These are phyloP conservation scores for Cairneyella variabilis DNA, from an alignment of 495 filamentous ascomycete genomes.

Conservation along the genomic window DNA sequence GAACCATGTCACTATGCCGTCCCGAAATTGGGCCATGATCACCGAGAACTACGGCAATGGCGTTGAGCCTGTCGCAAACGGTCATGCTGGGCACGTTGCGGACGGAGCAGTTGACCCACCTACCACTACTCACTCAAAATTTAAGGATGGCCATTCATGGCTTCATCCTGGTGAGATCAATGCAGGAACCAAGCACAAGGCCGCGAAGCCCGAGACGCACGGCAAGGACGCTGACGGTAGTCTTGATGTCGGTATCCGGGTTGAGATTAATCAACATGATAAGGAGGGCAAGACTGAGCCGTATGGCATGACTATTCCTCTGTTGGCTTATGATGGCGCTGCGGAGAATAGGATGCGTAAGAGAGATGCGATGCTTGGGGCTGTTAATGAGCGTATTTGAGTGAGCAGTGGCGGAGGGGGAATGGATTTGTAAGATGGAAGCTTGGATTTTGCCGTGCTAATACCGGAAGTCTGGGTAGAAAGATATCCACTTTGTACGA, in stretches of 20 bases:
- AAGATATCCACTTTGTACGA: no score
- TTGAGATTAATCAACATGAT: slow-evolving; percentile 69
- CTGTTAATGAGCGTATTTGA: slow-evolving; percentile 7
- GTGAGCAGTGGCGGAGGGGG: background rate
- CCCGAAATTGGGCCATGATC: slow-evolving; percentile 81
- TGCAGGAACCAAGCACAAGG: slow-evolving; percentile 62
- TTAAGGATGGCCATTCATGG: slow-evolving; percentile 60
- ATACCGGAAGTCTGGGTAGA: no score
- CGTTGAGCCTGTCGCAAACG: slow-evolving; percentile 1
- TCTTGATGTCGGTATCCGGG: slow-evolving; percentile 62
- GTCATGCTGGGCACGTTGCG: background rate
- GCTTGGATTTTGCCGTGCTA: no score
- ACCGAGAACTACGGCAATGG: slow-evolving; percentile 50
- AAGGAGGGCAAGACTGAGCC: slow-evolving; percentile 56
- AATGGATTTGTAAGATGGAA: background rate
- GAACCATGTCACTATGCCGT: slow-evolving; percentile 88
- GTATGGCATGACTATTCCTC: slow-evolving; percentile 63
- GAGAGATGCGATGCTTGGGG: slow-evolving; percentile 12
- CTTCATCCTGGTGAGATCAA: slow-evolving; percentile 59
- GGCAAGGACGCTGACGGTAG: slow-evolving; percentile 54
- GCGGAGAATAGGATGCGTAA: slow-evolving; percentile 14
- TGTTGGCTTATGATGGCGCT: slow-evolving; percentile 28
- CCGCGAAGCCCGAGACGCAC: slow-evolving; percentile 49
- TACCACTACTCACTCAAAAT: background rate
- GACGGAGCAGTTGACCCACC: background rate